phyloP scores from a whole-genome alignment of 2,329 filamentous ascomycete species.

The Penicillium vulpinum region DNA sequence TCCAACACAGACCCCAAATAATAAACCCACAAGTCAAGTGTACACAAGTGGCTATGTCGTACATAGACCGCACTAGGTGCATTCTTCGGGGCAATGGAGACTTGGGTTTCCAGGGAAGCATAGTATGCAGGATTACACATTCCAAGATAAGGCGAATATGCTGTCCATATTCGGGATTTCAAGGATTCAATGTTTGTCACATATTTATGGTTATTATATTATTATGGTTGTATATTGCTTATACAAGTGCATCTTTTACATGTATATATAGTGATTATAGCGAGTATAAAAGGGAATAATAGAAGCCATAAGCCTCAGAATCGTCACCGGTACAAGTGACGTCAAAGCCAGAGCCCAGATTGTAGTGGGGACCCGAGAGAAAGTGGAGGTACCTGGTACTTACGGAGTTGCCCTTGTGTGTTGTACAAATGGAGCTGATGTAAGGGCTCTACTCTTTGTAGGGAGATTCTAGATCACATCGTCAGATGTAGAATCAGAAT shows the following conservation, averaged over 20 bases:
- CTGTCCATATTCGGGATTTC: background rate
- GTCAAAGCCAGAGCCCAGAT: conserved; percentile 8
- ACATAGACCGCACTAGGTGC: conserved; percentile 12
- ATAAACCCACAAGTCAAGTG: background rate
- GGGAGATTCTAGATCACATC: background rate
- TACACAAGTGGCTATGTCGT: conserved; percentile 7
- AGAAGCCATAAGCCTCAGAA: background rate
- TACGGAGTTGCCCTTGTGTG: too few relatives aligned
- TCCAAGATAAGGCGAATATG: background rate
- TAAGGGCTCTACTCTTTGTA: too few relatives aligned
- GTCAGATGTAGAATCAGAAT: background rate
- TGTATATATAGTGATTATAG: too few relatives aligned
- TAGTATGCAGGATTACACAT: conserved; percentile 9
- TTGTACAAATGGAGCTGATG: too few relatives aligned
- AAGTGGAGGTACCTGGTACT: conserved; percentile 11
- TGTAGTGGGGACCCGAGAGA: conserved; percentile 7
- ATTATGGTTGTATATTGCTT: too few relatives aligned
- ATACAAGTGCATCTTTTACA: too few relatives aligned
- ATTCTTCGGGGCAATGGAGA: conserved; percentile 9
- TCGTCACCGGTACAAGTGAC: conserved; percentile 9
- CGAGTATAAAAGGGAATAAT: background rate
- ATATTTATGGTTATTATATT: too few relatives aligned
- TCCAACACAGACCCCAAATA: background rate
- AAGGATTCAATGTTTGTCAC: background rate
- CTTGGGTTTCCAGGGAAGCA: background rate